Evolutionary conservation across 805 yeast genomes (phyloP).

Genomic region (Wickerhamomyces hampshirensis): DNA sequence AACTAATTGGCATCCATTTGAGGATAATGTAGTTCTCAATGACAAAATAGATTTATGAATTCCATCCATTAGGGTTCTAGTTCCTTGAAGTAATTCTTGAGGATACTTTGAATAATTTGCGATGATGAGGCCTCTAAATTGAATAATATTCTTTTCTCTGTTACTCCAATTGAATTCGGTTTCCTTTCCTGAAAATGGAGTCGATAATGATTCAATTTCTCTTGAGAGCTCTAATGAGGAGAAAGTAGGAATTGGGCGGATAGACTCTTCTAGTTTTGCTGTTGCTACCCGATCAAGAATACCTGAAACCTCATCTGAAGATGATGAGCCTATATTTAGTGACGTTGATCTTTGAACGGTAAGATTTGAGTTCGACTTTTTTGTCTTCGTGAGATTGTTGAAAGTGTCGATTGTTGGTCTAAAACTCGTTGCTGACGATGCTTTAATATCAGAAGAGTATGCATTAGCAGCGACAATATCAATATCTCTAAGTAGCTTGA

Average conservation of each 20-base stretch:
- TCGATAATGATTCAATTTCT: constrained; percentile 24
- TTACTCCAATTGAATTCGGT: constrained; percentile 82
- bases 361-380: not conserved
- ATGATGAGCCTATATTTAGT: not conserved
- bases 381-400: constrained; percentile 14
- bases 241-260: constrained; percentile 8
- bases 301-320: constrained; percentile 11
- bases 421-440: not conserved
- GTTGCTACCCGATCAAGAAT: constrained; percentile 15
- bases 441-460: constrained; percentile 13
- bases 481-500: constrained; percentile 15
- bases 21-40: constrained; percentile 76
- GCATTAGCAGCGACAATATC: constrained; percentile 18
- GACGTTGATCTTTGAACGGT: constrained; percentile 2
- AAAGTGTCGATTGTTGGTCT: constrained; percentile 24
- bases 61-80: constrained; percentile 44
- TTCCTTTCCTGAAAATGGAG: constrained; percentile 66
- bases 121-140: constrained; percentile 54
- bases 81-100: constrained; percentile 31
- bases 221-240: constrained; percentile 19
- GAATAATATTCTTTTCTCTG: constrained; percentile 59
- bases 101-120: constrained; percentile 47
- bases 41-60: constrained; percentile 65
- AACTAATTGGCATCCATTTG: constrained; percentile 69
- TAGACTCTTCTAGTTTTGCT: constrained; percentile 17